Percentiles rank a stretch among this genome's conserved stretches.
phyloP scores from a whole-genome alignment of 2,329 filamentous ascomycete genomes.

The Penicillium sp. region DNA sequence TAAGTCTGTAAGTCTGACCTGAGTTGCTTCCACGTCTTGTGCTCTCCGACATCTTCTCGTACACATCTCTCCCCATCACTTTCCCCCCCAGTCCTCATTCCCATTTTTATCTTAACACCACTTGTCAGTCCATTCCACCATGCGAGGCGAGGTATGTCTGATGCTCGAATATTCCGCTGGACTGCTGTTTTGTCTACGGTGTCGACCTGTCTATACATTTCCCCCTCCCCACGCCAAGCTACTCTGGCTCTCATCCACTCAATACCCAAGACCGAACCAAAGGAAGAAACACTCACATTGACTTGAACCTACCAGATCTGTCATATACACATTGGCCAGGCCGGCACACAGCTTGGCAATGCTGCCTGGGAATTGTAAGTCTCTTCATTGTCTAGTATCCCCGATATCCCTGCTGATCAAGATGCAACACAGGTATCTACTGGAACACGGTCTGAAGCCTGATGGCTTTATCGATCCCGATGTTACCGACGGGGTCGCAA shows the following conservation, averaged over 20 bases:
- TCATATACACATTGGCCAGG: constrained; percentile 67
- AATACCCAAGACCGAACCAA: not conserved
- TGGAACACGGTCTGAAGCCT: constrained; percentile 62
- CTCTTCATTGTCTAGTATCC: constrained; percentile 30
- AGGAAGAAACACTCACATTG: constrained; percentile 6
- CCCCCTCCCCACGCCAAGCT: no score
- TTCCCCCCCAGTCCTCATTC: not conserved
- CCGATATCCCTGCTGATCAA: constrained; percentile 1
- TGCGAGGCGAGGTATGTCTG: constrained; percentile 5
- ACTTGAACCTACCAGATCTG: constrained; percentile 50
- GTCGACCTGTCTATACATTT: not conserved
- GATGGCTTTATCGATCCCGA: constrained; percentile 60
- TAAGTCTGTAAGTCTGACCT: not conserved
- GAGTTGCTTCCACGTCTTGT: not conserved
- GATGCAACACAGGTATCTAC: constrained; percentile 54
- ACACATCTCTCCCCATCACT: not conserved
- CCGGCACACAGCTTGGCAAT: constrained; percentile 66
- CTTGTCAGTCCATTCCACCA: not conserved
- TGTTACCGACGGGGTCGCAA: constrained; percentile 50
- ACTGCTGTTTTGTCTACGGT: not conserved
- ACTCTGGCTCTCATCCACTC: not conserved
- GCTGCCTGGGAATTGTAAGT: constrained; percentile 67
- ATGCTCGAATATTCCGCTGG: not conserved
- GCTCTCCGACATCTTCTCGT: not conserved
- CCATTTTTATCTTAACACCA: not conserved